These are phyloP conservation scores for Mycena chlorophos DNA, from an alignment of 768 basidiomycete genomes.

Conservation along the genomic window DNA sequence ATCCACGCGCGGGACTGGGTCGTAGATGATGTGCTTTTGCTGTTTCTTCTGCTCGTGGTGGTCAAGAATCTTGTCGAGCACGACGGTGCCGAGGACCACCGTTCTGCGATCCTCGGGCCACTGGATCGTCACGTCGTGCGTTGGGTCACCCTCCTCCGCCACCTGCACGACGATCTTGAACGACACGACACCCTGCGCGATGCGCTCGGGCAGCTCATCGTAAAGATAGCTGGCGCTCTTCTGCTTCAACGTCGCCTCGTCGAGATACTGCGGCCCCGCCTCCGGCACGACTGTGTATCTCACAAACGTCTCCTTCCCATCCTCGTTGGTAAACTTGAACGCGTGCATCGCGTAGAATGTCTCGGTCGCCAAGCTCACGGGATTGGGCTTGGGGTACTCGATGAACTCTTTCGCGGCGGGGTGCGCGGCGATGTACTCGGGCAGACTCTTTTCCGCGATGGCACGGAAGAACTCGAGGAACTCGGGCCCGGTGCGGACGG, in stretches of 20 bases:
- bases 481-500: slow-evolving; percentile 20
- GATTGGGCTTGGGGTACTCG: slow-evolving; percentile 22
- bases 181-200: slow-evolving; percentile 14
- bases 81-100: slow-evolving; percentile 19
- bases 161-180: slow-evolving; percentile 23
- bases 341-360: slow-evolving; percentile 21
- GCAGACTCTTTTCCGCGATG: slow-evolving; percentile 19
- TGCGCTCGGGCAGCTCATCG: slow-evolving; percentile 21
- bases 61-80: slow-evolving; percentile 16
- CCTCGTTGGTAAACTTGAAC: slow-evolving; percentile 22
- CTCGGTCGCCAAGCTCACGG: slow-evolving; percentile 20
- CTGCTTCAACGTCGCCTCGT: slow-evolving; percentile 16
- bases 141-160: slow-evolving; percentile 23
- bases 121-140: slow-evolving; percentile 21
- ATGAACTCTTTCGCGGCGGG: slow-evolving; percentile 22
- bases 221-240: slow-evolving; percentile 20
- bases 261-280: slow-evolving; percentile 21
- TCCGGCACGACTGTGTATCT: slow-evolving; percentile 22
- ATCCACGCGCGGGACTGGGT: slow-evolving; percentile 21
- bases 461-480: slow-evolving; percentile 23
- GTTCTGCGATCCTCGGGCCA: slow-evolving; percentile 24
- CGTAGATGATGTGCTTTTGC: slow-evolving; percentile 24
- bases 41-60: slow-evolving; percentile 18
- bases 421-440: slow-evolving; percentile 18
- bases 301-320: slow-evolving; percentile 17